Evolutionary conservation across 129 eudicot species (phyloP).

Genomic region (Lonicera japonica): DNA sequence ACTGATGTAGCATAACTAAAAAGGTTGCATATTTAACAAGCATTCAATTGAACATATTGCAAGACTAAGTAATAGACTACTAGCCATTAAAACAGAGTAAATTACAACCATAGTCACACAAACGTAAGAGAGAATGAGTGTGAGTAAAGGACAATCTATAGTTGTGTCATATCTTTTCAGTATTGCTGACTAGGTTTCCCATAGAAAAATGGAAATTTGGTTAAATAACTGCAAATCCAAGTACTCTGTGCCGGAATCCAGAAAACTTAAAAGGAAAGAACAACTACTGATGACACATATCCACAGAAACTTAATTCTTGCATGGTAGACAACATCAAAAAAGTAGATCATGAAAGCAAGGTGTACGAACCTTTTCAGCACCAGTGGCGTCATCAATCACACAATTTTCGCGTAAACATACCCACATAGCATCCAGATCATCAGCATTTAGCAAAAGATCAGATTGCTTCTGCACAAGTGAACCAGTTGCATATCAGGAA

Average conservation of each 20-base stretch:
- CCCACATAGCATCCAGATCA: conserved; percentile 99
- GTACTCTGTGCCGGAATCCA: too few species aligned
- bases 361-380: conserved; percentile 78
- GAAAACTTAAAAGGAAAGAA: not conserved
- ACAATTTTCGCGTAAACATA: conserved; percentile 94
- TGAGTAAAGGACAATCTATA: too few species aligned
- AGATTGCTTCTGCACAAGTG: conserved; percentile 80
- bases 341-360: conserved; percentile 1
- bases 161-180: too few species aligned
- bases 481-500: not conserved
- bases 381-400: conserved; percentile 98
- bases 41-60: too few species aligned
- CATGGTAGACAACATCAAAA: not conserved
- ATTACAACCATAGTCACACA: too few species aligned
- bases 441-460: conserved; percentile 96
- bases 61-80: too few species aligned
- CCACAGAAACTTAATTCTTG: not conserved
- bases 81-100: too few species aligned
- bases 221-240: not conserved
- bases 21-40: too few species aligned
- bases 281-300: not conserved
- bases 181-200: not conserved
- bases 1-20: too few species aligned
- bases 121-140: too few species aligned
- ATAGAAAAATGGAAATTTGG: not conserved